Evolutionary conservation across 1,284 basidiomycete genomes (phyloP), one percentile per base, ranked within the genome.

Genomic region (Heterobasidion annosum): DNA sequence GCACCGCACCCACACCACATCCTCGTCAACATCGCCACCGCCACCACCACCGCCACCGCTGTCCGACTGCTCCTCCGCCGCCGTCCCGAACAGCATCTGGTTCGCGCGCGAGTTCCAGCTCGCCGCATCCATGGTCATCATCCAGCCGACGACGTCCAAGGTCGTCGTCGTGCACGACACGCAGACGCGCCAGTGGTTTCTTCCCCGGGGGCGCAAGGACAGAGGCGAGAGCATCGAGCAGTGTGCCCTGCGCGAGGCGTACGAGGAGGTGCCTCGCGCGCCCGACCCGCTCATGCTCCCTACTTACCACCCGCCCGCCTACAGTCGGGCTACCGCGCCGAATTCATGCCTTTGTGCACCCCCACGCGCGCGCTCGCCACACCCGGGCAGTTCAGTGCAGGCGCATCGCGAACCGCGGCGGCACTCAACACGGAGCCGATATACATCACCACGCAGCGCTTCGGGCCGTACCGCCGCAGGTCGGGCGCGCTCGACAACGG

Each of bases 121-220:
- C 1, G 80, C 80, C 1, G 78, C 76, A 2, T 82, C 81, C 4
- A 79, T 82, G 77, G 76, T 82, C 32, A 72, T 85, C 50, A 71
- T 85, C 25, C 81, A 84, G 56, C 71, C 70, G 0, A 64, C 68
- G 5, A 70, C 72, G 0, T 57, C 57, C 6, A 71, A 71, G 52
- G 61, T 76, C 16, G 70, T 75, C 7, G 56, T 84, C 8, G 59
- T 84, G 0, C 63, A 74, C 49, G 76, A 81, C 43, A 63, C 60
- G 1, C 52, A 63, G 32, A 53, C 32, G 16, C 56, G 69, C 1
- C 63, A 66, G 18, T 85, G 73, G 73, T 83, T 85, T 61, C 68
- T 85, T 1, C 83, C 82, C 0, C 76, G 74, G 54, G 83, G 83
- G 8, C 68, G 83, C 52, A 86, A 85, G 63, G 83, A 85, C 62